These are phyloP conservation scores for Myrica gale DNA, from an alignment of 306 rosid species.

Conservation along the genomic window DNA sequence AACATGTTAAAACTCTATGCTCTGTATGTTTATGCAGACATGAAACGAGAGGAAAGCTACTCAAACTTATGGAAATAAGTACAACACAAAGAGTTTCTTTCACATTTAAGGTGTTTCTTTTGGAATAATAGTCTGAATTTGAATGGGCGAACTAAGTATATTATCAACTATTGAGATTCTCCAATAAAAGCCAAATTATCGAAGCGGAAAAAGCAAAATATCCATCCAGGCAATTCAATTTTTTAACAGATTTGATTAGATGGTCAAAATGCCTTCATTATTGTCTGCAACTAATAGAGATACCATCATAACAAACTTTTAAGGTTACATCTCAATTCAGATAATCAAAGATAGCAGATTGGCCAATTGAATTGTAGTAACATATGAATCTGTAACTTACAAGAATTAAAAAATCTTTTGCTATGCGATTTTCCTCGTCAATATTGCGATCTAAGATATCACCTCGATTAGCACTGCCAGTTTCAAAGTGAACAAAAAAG, in stretches of 20 bases:
- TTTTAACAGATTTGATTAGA: neutral
- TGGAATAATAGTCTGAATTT: neutral
- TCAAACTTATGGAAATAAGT: slow-evolving; percentile 6
- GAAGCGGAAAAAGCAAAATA: neutral
- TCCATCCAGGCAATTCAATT: neutral
- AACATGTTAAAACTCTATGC: slow-evolving; percentile 29
- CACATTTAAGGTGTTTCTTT: neutral
- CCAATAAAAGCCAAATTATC: slow-evolving; percentile 4
- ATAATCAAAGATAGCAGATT: slow-evolving; percentile 4
- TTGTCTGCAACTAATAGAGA: neutral
- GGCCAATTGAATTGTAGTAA: slow-evolving; percentile 22
- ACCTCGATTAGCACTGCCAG: slow-evolving; percentile 83
- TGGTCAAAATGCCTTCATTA: neutral
- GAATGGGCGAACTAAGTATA: neutral
- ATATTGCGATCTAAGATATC: slow-evolving; percentile 97
- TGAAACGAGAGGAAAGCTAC: slow-evolving; percentile 12
- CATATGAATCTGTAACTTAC: slow-evolving; percentile 54
- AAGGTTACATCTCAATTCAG: slow-evolving; percentile 18
- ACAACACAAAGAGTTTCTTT: too few relatives aligned
- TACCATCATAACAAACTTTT: neutral
- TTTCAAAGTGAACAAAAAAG: slow-evolving; percentile 10
- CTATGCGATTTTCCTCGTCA: slow-evolving; percentile 63
- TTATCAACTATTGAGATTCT: neutral
- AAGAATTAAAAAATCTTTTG: slow-evolving; percentile 89
- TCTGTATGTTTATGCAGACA: slow-evolving; percentile 18